Evolutionary conservation across 768 basidiomycete species (phyloP), one percentile per base, ranked within the genome.

Genomic region (Rhodotorula graminis): DNA sequence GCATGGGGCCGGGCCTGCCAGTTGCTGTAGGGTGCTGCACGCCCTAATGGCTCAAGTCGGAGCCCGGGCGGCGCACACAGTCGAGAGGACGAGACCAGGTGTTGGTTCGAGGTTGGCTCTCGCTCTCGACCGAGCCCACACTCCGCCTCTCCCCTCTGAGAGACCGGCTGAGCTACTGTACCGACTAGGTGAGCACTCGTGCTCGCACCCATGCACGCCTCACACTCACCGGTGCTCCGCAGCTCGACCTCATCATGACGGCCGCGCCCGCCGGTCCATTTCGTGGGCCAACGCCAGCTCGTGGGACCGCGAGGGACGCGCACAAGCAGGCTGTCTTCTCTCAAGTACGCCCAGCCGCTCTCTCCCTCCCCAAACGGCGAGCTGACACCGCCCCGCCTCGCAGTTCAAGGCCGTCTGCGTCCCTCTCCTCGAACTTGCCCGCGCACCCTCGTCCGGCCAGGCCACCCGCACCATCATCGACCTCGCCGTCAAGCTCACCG

Each of bases 341-440:
- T 6, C 15, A 47, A 44, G 60, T 47, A 31, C 42, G 60, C 44
- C 2, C 10, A 4, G 3, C 14, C 0, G 2, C 14, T 8, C 5
- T 19, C 55, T 2, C 15, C 8, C 15, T 12, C 2, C 15, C 55
- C 55, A 21, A 23, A 25, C 23, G 1, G 19, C n/a, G 40, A 42
- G 27, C 60, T 61, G 60, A 61, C 60, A 14, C 60, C 7, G 2
- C 42, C 19, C 47, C 2, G 7, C 31, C 3, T 12, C 2, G 12
- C 76, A 84, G 83, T 77, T 89, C 74, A 97, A 93, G 82, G 82
- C 83, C 31, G 82, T 87, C 42, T 95, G 93, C 77, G 91, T 96
- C 15, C 87, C 91, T 27, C 83, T 98, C 15, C 85, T 98, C 73
- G 87, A 84, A 44, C 84, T 87, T 42, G 87, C 91, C 0, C 69